Evolutionary conservation across 2,329 filamentous ascomycete genomes (phyloP), one percentile per base, ranked within the genome.

Genomic region (Colletotrichum tanaceti): DNA sequence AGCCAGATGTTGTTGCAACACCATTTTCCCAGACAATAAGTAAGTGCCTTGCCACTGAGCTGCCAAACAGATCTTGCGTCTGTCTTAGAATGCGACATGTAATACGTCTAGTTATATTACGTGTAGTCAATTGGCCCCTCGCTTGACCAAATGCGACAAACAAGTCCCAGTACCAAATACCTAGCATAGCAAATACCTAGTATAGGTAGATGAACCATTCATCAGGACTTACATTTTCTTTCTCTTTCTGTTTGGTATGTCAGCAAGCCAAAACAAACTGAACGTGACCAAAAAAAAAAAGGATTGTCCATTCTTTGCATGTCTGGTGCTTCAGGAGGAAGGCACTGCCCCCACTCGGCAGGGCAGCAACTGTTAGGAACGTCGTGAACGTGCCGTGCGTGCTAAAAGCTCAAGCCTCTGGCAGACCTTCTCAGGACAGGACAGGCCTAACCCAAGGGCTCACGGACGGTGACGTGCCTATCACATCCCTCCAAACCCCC

Each of bases 401-500:
- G 66, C 61, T 68, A 68, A 58, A 50, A 39, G 14, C 14, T 58
- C 38, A 46, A 58, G 54, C 38, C 47, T 38, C 39, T 65, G 47
- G 61, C 54, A 53, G 47, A 58, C 47, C 54, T 38, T 47, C 47
- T n/a, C 47, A 35, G 52, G 43, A 60, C 47, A 35, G 52, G 43
- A 60, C 64, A 52, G 52, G 52, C 49, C 49, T 55, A 55, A 41
- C 43, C 59, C 64, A 59, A 58, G 61, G 65, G 65, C 61, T 64
- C 65, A n/a, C 58, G 32, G 24, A 53, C 65, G 38, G 63, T 61
- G 66, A 61, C 57, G 66, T 69, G 66, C 65, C 65, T 68, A 68
- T 66, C 63, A 69, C 49, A 35, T 54, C 66, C 63, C 43, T 66
- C 43, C 66, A 68, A 70, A 68, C 52, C 70, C 70, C 70, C 68